These are phyloP conservation scores for Cyberlindnera euphorbiae DNA, from an alignment of 805 yeast species.

Conservation along the genomic window DNA sequence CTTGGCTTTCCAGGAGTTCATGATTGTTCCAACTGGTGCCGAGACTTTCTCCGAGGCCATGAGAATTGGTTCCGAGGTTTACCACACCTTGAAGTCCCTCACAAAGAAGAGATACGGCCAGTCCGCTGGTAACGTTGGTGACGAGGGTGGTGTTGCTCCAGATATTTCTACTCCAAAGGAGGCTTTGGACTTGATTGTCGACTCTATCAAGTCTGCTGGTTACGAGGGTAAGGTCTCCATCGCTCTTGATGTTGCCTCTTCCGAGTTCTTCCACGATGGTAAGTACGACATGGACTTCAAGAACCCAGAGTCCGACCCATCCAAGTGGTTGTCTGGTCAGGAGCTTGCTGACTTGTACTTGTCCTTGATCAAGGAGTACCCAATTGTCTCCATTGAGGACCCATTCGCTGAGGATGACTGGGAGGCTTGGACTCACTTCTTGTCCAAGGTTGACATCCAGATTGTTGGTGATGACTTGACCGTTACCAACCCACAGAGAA, in stretches of 20 bases:
- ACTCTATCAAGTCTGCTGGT: constrained; percentile 90
- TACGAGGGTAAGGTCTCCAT: constrained; percentile 89
- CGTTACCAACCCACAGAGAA: constrained; percentile 95
- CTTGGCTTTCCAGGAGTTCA: constrained; percentile 98
- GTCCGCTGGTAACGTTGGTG: constrained; percentile 99
- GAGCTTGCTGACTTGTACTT: constrained; percentile 83
- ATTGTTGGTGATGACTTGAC: constrained; percentile 98
- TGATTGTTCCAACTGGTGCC: constrained; percentile 96
- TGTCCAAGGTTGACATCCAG: constrained; percentile 70
- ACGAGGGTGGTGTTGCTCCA: constrained; percentile 99
- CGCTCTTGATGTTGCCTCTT: constrained; percentile 95
- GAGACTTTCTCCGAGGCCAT: constrained; percentile 89
- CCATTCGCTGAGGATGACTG: constrained; percentile 99
- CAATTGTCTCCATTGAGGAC: constrained; percentile 97
- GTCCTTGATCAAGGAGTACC: constrained; percentile 80
- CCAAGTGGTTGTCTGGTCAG: constrained; percentile 88
- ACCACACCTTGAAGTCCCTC: constrained; percentile 91
- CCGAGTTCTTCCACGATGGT: constrained; percentile 96
- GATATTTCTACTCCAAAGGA: constrained; percentile 91
- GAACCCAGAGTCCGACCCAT: constrained; percentile 86
- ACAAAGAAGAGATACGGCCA: constrained; percentile 96
- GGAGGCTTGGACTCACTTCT: constrained; percentile 95
- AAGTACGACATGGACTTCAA: constrained; percentile 97
- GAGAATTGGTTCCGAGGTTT: constrained; percentile 96
- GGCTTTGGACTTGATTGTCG: constrained; percentile 91